phyloP scores from a whole-genome alignment of 495 filamentous ascomycete genomes.

The Apiosordaria backusii region DNA sequence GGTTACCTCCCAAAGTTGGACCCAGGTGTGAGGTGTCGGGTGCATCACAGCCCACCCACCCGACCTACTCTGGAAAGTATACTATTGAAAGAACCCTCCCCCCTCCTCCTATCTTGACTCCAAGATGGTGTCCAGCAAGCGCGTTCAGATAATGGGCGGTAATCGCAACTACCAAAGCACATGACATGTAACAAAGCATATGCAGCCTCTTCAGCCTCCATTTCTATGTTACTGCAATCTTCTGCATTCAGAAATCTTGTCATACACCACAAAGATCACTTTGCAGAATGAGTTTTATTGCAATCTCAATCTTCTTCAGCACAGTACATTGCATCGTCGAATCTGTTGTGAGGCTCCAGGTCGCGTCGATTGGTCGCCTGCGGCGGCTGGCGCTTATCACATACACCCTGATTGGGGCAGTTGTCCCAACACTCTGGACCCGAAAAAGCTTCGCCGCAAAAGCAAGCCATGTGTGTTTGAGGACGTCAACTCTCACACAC shows the following conservation, averaged over 20 bases:
- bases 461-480: slow-evolving; percentile 1
- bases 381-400: slow-evolving; percentile 14
- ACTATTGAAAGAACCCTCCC: no score
- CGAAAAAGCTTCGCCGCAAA: slow-evolving; percentile 13
- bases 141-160: background rate
- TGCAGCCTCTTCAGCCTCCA: slow-evolving; percentile 1
- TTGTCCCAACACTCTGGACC: slow-evolving; percentile 8
- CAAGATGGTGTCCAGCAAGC: background rate
- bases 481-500: background rate
- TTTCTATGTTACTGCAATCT: background rate
- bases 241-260: background rate
- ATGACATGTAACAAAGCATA: background rate
- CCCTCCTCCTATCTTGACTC: background rate
- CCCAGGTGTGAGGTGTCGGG: background rate
- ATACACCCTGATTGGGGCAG: slow-evolving; percentile 12
- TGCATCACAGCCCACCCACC: background rate
- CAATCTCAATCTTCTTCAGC: slow-evolving; percentile 5
- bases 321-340: background rate
- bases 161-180: background rate
- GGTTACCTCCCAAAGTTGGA: background rate
- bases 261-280: background rate
- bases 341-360: background rate
- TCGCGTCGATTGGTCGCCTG: background rate
- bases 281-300: background rate
- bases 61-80: background rate